Base-by-base conservation (phyloP, 2,329 filamentous ascomycete genomes). In the Penicillium sp. region DNA sequence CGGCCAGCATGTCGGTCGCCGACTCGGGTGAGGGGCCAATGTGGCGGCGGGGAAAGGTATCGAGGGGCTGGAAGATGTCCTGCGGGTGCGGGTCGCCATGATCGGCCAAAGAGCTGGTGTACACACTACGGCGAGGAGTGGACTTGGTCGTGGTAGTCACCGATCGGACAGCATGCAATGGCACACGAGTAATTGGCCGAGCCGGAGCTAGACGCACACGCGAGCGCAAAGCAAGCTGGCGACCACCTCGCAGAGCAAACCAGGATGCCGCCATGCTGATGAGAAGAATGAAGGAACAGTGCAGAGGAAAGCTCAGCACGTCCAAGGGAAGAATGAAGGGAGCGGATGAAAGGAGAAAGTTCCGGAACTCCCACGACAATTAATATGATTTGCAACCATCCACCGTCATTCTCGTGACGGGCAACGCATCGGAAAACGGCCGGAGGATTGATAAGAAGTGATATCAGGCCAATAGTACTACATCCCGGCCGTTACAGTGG, bases 51-150 rank as follows among this genome's bases (percentile, higher is more conserved):
- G 84, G 74, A 57, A 95, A 94, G 27, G 78, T 71, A 57, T 74
- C 71, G 29, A 74, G 60, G 31, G 71, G 70, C 25, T 67, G 65
- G 47, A 70, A 68, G 29, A 66, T 47, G 38, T 69, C 62, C 30
- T 55, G 53, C 13, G 62, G 62, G 32, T 62, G 57, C 11, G 60
- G 57, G 14, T 57, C 59, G 16, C 62, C 89, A 66, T 96, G 90
- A 51, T 94, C 88, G 5, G 87, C 92, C 4, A 89, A 84, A 0
- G 90, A 95, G 62, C 84, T 95, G 59, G 84, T 88, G 64, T 95
- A 86, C 13, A 98, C 90, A 22, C 52, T 49, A 23, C 64, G 59
- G 31, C 50, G 57, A 5, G 54, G 32, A 1, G 49, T 36, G 8
- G 54, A 52, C 20, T 58, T 47, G n/a, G 55, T n/a, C n/a, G n/a